Percentiles rank a stretch among this genome's conserved stretches.
Conservation (phyloP, 2,329 filamentous ascomycete species). For the Pseudofabraea citricarpa region DNA sequence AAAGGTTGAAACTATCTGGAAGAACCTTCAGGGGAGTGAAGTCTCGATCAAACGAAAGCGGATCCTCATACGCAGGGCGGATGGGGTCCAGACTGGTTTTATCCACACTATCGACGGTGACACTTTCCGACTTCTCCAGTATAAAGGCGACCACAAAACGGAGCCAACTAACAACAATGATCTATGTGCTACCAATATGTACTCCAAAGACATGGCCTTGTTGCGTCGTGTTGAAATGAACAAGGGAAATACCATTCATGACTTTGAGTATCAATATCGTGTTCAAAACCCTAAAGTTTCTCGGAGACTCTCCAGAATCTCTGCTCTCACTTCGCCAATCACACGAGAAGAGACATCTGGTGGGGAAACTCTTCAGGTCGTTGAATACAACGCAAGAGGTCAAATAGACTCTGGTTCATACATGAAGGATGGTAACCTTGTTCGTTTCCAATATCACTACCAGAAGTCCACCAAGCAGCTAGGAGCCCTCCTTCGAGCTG, state of each 20-base stretch:
- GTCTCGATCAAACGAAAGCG: constrained; percentile 41
- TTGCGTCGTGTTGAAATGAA: constrained; percentile 15
- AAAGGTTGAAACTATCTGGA: constrained; percentile 40
- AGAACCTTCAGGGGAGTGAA: constrained; percentile 43
- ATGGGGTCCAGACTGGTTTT: constrained; percentile 44
- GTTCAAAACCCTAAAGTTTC: constrained; percentile 23
- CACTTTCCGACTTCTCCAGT: constrained; percentile 12
- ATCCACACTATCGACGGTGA: constrained; percentile 11
- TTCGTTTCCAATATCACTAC: constrained; percentile 50
- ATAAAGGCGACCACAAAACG: constrained; percentile 24
- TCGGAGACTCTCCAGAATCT: constrained; percentile 16
- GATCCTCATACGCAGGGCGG: constrained; percentile 38
- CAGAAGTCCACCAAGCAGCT: constrained; percentile 42
- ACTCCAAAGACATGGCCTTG: constrained; percentile 42
- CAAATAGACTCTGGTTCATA: constrained; percentile 49
- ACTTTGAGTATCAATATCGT: constrained; percentile 45
- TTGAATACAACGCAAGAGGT: constrained; percentile 47
- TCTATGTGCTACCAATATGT: constrained; percentile 41
- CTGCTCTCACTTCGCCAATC: constrained; percentile 32
- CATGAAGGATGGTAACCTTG: constrained; percentile 44
- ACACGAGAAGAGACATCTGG: constrained; percentile 42
- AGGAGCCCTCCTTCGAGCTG: constrained; percentile 50
- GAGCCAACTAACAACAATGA: constrained; percentile 37
- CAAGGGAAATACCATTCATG: constrained; percentile 35
- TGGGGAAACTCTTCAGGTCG: constrained; percentile 37